A percentile compares a stretch with the other conserved stretches of the same genome.
These are phyloP conservation scores for Geotrichum citri-aurantii DNA, from an alignment of 1,139 yeast species.

Conservation along the genomic window DNA sequence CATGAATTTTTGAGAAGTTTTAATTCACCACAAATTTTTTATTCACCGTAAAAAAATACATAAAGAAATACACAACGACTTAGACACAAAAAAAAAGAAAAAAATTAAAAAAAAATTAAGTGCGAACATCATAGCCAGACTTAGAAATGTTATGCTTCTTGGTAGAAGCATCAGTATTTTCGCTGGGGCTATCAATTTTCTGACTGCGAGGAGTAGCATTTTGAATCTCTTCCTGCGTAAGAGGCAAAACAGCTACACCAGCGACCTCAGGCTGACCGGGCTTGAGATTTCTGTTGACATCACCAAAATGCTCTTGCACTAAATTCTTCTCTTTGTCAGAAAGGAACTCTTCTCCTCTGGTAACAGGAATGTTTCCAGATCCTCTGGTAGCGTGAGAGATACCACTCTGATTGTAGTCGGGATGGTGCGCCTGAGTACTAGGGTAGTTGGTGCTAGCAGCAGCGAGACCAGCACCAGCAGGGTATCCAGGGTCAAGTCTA, in stretches of 20 bases:
- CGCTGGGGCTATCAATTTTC: background rate
- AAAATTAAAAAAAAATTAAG: background rate
- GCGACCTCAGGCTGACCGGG: constrained; percentile 17
- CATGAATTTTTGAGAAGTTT: no score
- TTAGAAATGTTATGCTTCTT: background rate
- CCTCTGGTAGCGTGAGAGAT: no score
- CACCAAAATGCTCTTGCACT: constrained; percentile 13
- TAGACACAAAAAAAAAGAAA: no score
- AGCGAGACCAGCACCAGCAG: constrained; percentile 12
- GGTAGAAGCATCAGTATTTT: background rate
- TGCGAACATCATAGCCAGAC: background rate
- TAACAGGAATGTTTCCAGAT: constrained; percentile 3
- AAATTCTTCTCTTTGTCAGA: constrained; percentile 14
- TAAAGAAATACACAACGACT: no score
- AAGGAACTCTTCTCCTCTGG: constrained; percentile 15
- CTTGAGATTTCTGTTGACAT: constrained; percentile 8
- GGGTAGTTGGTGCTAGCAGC: constrained; percentile 4
- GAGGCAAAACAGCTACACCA: constrained; percentile 15
- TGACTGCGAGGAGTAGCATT: constrained; percentile 12
- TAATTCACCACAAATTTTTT: no score
- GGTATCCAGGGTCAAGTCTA: constrained; percentile 2
- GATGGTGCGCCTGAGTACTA: no score
- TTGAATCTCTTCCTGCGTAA: constrained; percentile 12
- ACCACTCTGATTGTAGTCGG: no score
- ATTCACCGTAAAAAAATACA: no score